Base-by-base conservation (phyloP, 1,284 basidiomycete species). In the Rhodotorula mucilaginosa region DNA sequence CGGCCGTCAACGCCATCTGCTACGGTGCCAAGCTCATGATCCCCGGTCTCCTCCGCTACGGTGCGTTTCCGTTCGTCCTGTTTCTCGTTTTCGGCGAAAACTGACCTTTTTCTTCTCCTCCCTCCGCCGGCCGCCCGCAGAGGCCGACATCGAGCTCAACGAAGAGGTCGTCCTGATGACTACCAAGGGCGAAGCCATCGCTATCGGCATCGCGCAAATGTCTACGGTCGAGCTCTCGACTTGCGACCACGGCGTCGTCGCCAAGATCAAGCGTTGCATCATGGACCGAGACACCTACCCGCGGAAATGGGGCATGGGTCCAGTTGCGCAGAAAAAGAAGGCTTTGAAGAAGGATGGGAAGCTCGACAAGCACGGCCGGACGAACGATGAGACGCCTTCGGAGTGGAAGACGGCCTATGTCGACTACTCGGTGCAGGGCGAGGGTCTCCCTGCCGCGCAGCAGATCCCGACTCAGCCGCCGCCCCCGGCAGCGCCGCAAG, bases 11-110 rank as follows among this genome's bases (percentile, higher is more conserved):
- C 80, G 97, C 97, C 71, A 93, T 99, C 71, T 99, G 97, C 85
- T 99, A 99, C 83, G 97, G 97, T 78, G 97, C 97, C 73, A 98
- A 99, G 83, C 89, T 99, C 80, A 99, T 99, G 97, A 95, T 99
- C 78, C 97, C 97, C 73, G 97, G 97, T 83, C 86, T 99, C 60
- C 86, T 99, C 67, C 92, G 97, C 77, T 99, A 98, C 82, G 59
- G 59, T 61, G 47, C 59, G 59, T 61, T 18, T 29, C 81, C 76
- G 76, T 56, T 64, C 29, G 31, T 60, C 31, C 19, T 54, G 18
- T n/a, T 18, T 1, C 26, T 6, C 34, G 7, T 51, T 51, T 21
- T 49, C 16, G 31, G 1, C 7, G 2, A 8, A 23, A 19, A 39
- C 56, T 59, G 57, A 68, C 31, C 8, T 13, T 21, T 6, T 47